phyloP scores from a whole-genome alignment of 1,284 basidiomycete species.

The Sparassis latifolia region DNA sequence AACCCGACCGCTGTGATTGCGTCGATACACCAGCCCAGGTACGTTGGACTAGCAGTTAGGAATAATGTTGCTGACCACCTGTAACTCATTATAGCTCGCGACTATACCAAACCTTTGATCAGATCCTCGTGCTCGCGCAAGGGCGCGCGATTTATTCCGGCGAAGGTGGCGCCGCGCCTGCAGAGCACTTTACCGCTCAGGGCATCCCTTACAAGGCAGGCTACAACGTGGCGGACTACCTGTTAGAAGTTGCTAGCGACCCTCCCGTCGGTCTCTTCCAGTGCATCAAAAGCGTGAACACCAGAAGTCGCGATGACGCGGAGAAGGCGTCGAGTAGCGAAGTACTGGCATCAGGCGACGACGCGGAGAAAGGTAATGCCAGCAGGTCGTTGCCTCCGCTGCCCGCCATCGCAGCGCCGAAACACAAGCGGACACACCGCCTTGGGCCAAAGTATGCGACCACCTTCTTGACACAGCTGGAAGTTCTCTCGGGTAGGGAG shows the following conservation, averaged over 20 bases:
- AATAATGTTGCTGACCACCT: neutral
- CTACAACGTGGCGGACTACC: conserved; percentile 87
- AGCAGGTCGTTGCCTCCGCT: neutral
- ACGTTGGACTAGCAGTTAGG: conserved; percentile 11
- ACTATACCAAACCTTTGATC: conserved; percentile 80
- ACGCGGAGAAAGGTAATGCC: conserved; percentile 10
- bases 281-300: conserved; percentile 4
- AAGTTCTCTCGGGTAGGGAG: conserved; percentile 74
- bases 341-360: neutral
- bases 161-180: conserved; percentile 59
- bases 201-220: conserved; percentile 50
- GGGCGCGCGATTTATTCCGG: conserved; percentile 82
- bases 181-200: conserved; percentile 51
- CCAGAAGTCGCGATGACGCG: neutral
- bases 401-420: neutral
- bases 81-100: conserved; percentile 47
- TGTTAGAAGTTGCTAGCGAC: conserved; percentile 79
- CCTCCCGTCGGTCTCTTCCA: conserved; percentile 41
- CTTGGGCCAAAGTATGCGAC: conserved; percentile 40
- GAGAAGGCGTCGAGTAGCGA: conserved; percentile 9
- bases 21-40: conserved; percentile 84
- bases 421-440: neutral
- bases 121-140: conserved; percentile 70
- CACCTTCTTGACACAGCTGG: conserved; percentile 82
- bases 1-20: conserved; percentile 78